phyloP scores from a whole-genome alignment of 495 filamentous ascomycete genomes.

The Aspergillus baeticus region DNA sequence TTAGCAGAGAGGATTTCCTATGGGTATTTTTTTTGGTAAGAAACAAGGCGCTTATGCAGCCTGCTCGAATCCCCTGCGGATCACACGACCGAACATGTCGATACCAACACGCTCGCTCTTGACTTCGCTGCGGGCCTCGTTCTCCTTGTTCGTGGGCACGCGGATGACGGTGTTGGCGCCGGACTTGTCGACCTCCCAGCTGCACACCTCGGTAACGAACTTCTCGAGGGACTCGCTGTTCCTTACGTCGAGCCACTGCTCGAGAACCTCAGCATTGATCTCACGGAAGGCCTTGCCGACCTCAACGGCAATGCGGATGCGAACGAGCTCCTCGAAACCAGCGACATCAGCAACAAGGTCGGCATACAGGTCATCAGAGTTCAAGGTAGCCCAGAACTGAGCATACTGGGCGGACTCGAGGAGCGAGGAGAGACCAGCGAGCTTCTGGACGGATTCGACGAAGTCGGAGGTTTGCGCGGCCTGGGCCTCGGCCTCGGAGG shows the following conservation, averaged over 20 bases:
- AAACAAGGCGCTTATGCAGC: slow-evolving; percentile 52
- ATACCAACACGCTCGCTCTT: slow-evolving; percentile 85
- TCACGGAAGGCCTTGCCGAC: slow-evolving; percentile 86
- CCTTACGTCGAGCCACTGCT: slow-evolving; percentile 81
- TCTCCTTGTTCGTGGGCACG: slow-evolving; percentile 92
- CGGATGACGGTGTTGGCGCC: slow-evolving; percentile 53
- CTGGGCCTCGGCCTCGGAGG: slow-evolving; percentile 52
- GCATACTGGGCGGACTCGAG: slow-evolving; percentile 84
- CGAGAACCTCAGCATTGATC: slow-evolving; percentile 70
- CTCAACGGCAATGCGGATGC: slow-evolving; percentile 85
- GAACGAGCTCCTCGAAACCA: slow-evolving; percentile 95
- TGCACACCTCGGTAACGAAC: slow-evolving; percentile 81
- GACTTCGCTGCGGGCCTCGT: slow-evolving; percentile 94
- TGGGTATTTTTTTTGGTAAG: background rate
- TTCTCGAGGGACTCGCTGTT: slow-evolving; percentile 69
- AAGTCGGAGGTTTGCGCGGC: slow-evolving; percentile 62
- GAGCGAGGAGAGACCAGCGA: slow-evolving; percentile 76
- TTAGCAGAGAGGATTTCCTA: background rate
- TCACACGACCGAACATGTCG: slow-evolving; percentile 82
- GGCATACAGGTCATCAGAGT: slow-evolving; percentile 93
- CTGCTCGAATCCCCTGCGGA: slow-evolving; percentile 89
- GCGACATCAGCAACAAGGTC: slow-evolving; percentile 91
- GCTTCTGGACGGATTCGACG: slow-evolving; percentile 84
- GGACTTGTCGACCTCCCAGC: slow-evolving; percentile 70
- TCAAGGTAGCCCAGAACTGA: slow-evolving; percentile 89